A percentile compares a stretch with the other conserved stretches of the same genome.
Evolutionary conservation across 441 rosid genomes (phyloP).

Genomic region (Adansonia madagascariensis): DNA sequence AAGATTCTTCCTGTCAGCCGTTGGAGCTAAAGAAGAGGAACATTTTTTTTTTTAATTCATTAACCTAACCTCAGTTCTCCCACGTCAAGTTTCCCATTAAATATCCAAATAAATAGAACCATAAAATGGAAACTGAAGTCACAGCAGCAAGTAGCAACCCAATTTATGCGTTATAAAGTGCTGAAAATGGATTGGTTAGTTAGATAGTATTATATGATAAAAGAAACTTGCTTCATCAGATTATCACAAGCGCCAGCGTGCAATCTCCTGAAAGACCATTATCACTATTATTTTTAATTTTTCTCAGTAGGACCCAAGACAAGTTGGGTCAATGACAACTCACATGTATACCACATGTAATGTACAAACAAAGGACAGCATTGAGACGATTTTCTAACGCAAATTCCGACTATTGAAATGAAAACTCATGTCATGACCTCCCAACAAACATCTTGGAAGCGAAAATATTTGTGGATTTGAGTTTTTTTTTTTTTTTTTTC

Average conservation of each 20-base stretch:
- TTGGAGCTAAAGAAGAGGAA: conserved; percentile 24
- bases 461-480: not conserved
- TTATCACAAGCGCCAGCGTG: conserved; percentile 28
- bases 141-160: not conserved
- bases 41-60: not conserved
- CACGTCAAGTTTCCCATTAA: not conserved
- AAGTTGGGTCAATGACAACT: conserved; percentile 36
- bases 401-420: conserved; percentile 8
- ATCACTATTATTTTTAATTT: not conserved
- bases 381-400: not conserved
- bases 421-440: not conserved
- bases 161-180: not conserved
- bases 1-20: conserved; percentile 49
- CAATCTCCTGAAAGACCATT: conserved; percentile 15
- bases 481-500: not conserved
- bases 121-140: not conserved
- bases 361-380: conserved; percentile 19
- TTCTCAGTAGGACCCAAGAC: conserved; percentile 3
- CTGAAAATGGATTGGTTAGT: conserved; percentile 16
- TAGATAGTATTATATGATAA: not conserved
- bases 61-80: conserved; percentile 1
- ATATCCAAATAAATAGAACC: not conserved
- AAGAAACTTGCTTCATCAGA: conserved; percentile 22
- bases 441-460: not conserved
- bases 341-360: conserved; percentile 35